Conservation (phyloP, 1,139 yeast species). For the Candida dubliniensis region DNA sequence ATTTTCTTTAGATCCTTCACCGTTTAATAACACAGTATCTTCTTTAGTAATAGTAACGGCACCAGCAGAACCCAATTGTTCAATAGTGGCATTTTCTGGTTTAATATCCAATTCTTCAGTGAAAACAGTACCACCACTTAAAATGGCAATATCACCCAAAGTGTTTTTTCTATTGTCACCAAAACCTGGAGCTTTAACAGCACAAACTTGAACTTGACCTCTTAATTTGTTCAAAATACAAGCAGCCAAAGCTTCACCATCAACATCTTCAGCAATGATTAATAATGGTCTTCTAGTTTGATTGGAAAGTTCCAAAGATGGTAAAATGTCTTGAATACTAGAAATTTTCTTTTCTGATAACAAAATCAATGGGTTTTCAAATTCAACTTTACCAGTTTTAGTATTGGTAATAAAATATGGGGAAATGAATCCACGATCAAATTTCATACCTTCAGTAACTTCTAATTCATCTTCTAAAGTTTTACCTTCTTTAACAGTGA, state of each 20-base stretch:
- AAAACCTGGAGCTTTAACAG: constrained; percentile 98
- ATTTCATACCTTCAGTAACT: constrained; percentile 99
- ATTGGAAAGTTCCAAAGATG: constrained; percentile 92
- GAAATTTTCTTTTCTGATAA: constrained; percentile 95
- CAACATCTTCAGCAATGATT: constrained; percentile 95
- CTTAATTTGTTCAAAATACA: constrained; percentile 97
- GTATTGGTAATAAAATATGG: constrained; percentile 98
- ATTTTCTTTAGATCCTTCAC: constrained; percentile 90
- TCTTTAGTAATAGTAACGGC: constrained; percentile 94
- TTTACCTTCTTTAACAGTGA: constrained; percentile 95
- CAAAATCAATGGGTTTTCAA: constrained; percentile 89
- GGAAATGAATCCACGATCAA: constrained; percentile 97
- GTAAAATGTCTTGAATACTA: constrained; percentile 87
- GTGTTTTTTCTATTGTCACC: constrained; percentile 99
- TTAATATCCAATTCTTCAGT: constrained; percentile 97
- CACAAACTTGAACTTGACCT: constrained; percentile 98
- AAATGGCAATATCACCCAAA: constrained; percentile 93
- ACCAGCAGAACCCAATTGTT: constrained; percentile 90
- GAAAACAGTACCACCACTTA: constrained; percentile 97
- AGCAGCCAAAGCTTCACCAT: constrained; percentile 99
- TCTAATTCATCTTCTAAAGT: constrained; percentile 96
- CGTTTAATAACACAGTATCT: constrained; percentile 93
- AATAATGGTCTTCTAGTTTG: constrained; percentile 93
- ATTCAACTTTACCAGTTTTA: constrained; percentile 95
- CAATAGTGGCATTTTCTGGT: constrained; percentile 94